Evolutionary conservation across 805 yeast species (phyloP), one percentile per base, ranked within the genome.

Genomic region (Yarrowia alimentaria): DNA sequence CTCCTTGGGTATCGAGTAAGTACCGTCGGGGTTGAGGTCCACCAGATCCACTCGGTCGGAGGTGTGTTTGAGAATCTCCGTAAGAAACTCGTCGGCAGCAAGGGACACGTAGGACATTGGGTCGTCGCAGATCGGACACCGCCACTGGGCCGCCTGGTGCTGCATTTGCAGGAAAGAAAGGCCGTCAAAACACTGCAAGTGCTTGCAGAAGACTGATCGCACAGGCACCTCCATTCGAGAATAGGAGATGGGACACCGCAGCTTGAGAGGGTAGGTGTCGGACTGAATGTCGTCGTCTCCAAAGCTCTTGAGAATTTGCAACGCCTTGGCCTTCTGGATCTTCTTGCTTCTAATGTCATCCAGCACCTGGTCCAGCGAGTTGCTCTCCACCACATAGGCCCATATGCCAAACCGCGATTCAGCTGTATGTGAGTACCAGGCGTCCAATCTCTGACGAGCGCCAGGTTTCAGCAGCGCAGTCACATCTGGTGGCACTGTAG

Each of bases 131-230:
- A 87, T 74, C 0, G 97, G 96, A 61, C 99, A 93, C 47, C 69
- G 68, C 97, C 97, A 91, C 0, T 85, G 78, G 0, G 96, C 84
- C 0, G 85, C 78, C 61, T 84, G 91, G 51, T 73, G 72, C 63
- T 91, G 98, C 34, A 89, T 72, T 60, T 79, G 77, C 8, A 93
- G 58, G 61, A 77, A 93, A 34, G 85, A 78, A 26, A 73, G 64
- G 0, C 86, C 90, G 66, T 93, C 99, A 64, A 90, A 87, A 62
- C 98, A 90, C 60, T 85, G 91, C 12, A 88, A 68, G 66, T 93
- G 99, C 26, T 75, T 69, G 67, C 99, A 93, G 38, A 66, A 70
- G 1, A 73, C 67, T 1, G 95, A 79, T 57, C 87, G 77, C 1
- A 80, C 78, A 0, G 99, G 98, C 48, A 75, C 65, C 51, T 71